Percentiles rank a stretch among this genome's conserved stretches.
phyloP scores from a whole-genome alignment of 2,329 filamentous ascomycete genomes.

The Colletotrichum falcatum region DNA sequence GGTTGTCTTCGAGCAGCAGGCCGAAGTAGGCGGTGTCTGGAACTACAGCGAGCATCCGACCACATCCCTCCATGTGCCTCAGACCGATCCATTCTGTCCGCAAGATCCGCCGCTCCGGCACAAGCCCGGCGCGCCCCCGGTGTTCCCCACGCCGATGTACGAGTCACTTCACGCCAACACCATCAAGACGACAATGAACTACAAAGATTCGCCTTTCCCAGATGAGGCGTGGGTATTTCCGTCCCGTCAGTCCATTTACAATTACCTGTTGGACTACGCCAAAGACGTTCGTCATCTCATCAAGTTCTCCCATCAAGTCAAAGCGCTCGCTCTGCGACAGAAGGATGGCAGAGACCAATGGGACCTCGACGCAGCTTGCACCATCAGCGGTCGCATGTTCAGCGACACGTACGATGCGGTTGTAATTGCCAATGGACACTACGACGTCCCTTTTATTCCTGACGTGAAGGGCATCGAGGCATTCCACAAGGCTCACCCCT shows the following conservation, averaged over 20 bases:
- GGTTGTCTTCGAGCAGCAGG: slow-evolving; percentile 84
- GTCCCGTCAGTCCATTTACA: slow-evolving; percentile 74
- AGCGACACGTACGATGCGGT: slow-evolving; percentile 77
- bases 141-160: slow-evolving; percentile 88
- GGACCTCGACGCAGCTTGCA: slow-evolving; percentile 67
- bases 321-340: slow-evolving; percentile 60
- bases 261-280: slow-evolving; percentile 81
- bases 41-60: slow-evolving; percentile 72
- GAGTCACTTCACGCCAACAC: slow-evolving; percentile 88
- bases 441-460: slow-evolving; percentile 76
- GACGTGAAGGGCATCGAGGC: slow-evolving; percentile 67
- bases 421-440: slow-evolving; percentile 81
- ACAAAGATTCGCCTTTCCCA: slow-evolving; percentile 76
- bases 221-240: slow-evolving; percentile 79
- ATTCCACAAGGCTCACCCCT: slow-evolving; percentile 71
- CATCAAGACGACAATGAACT: slow-evolving; percentile 83
- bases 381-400: slow-evolving; percentile 56
- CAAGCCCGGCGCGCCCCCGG: slow-evolving; percentile 55
- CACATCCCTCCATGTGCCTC: slow-evolving; percentile 69
- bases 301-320: slow-evolving; percentile 76
- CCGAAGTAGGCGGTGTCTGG: slow-evolving; percentile 85
- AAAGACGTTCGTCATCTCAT: slow-evolving; percentile 75
- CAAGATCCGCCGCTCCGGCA: slow-evolving; percentile 72
- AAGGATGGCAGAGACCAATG: slow-evolving; percentile 62
- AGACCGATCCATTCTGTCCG: slow-evolving; percentile 72